A percentile compares a stretch with the other conserved stretches of the same genome.
Conservation (phyloP, 805 yeast genomes). For the Candida maris region DNA sequence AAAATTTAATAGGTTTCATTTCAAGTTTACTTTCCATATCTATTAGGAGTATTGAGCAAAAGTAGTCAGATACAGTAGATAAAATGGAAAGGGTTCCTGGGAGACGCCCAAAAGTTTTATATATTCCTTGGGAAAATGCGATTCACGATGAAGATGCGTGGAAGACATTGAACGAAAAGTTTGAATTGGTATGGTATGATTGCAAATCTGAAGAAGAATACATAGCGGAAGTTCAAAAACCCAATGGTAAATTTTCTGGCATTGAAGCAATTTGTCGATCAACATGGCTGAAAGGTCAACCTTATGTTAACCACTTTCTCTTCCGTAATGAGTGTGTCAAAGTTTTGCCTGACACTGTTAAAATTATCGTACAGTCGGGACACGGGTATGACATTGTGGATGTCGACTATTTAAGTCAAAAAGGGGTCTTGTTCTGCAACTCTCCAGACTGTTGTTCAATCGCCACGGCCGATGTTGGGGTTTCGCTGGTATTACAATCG, state of each 20-base stretch:
- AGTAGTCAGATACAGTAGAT: too few species aligned
- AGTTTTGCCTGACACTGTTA: conserved; percentile 31
- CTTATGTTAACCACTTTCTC: conserved; percentile 34
- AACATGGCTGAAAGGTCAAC: conserved; percentile 37
- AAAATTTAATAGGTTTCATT: too few species aligned
- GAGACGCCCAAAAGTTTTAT: conserved; percentile 34
- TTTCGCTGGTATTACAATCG: conserved; percentile 29
- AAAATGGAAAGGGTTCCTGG: neutral
- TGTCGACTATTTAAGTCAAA: conserved; percentile 32
- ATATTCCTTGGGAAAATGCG: conserved; percentile 36
- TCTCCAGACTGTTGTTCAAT: conserved; percentile 37
- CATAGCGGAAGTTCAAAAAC: conserved; percentile 33
- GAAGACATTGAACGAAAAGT: conserved; percentile 34
- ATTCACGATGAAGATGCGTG: conserved; percentile 37
- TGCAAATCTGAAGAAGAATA: conserved; percentile 34
- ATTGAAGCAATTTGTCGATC: conserved; percentile 38
- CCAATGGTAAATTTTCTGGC: conserved; percentile 33
- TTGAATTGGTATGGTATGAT: conserved; percentile 33
- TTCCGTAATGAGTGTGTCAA: conserved; percentile 34
- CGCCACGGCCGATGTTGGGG: conserved; percentile 40
- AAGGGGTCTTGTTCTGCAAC: conserved; percentile 35
- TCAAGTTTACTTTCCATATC: too few species aligned
- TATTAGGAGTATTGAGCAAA: too few species aligned
- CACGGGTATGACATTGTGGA: conserved; percentile 40
- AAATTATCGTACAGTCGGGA: conserved; percentile 37